Evolutionary conservation across 176 grass and related monocot genomes (phyloP).

Genomic region (Metroxylon sagu): DNA sequence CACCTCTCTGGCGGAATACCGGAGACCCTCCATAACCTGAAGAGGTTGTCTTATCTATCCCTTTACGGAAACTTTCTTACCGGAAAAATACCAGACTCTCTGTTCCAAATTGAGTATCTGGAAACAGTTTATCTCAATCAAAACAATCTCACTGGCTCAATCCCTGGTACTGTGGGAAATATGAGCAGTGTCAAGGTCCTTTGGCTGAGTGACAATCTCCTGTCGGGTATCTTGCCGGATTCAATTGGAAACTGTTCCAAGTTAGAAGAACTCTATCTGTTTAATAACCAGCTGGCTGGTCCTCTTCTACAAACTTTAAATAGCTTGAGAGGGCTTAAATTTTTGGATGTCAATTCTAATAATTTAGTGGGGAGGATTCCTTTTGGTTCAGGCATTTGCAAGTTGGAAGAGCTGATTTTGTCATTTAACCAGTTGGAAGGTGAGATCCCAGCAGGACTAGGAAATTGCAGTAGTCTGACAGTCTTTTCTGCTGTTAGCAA

Average conservation of each 20-base stretch:
- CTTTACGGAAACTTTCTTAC: conserved; percentile 31
- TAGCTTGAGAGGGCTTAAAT: conserved; percentile 27
- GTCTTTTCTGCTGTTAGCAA: conserved; percentile 34
- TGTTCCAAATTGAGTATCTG: conserved; percentile 40
- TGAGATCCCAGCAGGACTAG: conserved; percentile 37
- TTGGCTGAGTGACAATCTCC: conserved; percentile 30
- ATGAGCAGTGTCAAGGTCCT: conserved; percentile 29
- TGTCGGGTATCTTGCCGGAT: conserved; percentile 47
- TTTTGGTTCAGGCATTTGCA: conserved; percentile 40
- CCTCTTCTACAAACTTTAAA: conserved; percentile 40
- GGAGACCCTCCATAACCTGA: conserved; percentile 38
- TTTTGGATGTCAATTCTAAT: conserved; percentile 38
- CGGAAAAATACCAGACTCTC: conserved; percentile 42
- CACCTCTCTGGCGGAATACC: conserved; percentile 57
- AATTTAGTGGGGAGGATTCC: conserved; percentile 45
- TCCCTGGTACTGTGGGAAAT: conserved; percentile 33
- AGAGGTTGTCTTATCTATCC: conserved; percentile 26
- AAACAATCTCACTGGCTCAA: conserved; percentile 47
- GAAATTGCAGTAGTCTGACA: conserved; percentile 45
- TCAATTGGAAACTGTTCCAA: conserved; percentile 59
- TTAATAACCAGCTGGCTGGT: conserved; percentile 49
- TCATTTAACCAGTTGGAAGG: conserved; percentile 45
- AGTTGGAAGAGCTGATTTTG: conserved; percentile 39
- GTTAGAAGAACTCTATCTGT: conserved; percentile 47
- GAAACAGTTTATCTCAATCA: conserved; percentile 31